Evolutionary conservation across 2,329 filamentous ascomycete genomes (phyloP).

Genomic region (Pestalotiopsis fici): DNA sequence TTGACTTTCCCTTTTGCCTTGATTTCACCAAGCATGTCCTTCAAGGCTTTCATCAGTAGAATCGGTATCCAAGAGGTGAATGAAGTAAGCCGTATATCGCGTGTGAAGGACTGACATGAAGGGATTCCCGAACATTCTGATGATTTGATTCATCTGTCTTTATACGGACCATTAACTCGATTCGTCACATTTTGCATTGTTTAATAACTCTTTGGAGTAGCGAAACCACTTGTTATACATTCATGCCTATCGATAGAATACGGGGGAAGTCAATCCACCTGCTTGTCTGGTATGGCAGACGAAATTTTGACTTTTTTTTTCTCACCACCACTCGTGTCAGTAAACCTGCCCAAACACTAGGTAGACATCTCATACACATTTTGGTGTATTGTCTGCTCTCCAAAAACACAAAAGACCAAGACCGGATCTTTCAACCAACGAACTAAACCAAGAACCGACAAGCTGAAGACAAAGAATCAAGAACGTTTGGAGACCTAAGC

Average conservation of each 20-base stretch:
- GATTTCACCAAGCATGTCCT: too few relatives aligned
- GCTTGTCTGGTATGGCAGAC: not conserved
- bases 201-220: not conserved
- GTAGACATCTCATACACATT: not conserved
- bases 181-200: not conserved
- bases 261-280: not conserved
- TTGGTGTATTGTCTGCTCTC: not conserved
- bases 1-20: too few relatives aligned
- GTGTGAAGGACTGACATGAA: too few relatives aligned
- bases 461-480: conserved; percentile 1
- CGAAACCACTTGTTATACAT: not conserved
- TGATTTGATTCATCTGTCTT: not conserved
- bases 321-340: not conserved
- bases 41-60: too few relatives aligned
- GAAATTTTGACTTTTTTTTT: not conserved
- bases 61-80: too few relatives aligned
- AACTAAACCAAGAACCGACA: not conserved
- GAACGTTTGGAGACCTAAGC: conserved; percentile 35
- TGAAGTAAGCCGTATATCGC: too few relatives aligned
- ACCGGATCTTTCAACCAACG: not conserved
- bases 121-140: too few relatives aligned
- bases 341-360: not conserved
- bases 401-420: not conserved
- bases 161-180: not conserved
- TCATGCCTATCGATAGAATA: not conserved